A percentile compares a stretch with the other conserved stretches of the same genome.
Conservation (phyloP, 2,329 filamentous ascomycete genomes). For the Paradendryphiella salina region DNA sequence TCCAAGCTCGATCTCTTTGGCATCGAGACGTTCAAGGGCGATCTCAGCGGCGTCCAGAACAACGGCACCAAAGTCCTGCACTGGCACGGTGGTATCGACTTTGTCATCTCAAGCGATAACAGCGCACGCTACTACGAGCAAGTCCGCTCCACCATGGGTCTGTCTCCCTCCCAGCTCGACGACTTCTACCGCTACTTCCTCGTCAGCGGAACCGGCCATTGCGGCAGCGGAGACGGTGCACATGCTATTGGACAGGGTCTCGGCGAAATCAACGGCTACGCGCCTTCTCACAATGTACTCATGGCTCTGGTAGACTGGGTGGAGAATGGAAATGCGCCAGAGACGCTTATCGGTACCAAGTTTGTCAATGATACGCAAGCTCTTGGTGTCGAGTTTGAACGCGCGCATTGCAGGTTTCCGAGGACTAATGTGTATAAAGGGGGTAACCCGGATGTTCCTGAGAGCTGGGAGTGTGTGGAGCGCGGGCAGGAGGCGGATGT, state of each 20-base stretch:
- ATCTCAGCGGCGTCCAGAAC: slow-evolving; percentile 43
- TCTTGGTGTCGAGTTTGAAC: slow-evolving; percentile 38
- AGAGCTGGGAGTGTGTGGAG: slow-evolving; percentile 43
- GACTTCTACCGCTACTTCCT: slow-evolving; percentile 57
- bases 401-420: slow-evolving; percentile 47
- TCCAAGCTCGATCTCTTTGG: slow-evolving; percentile 44
- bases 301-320: slow-evolving; percentile 56
- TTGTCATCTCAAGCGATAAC: slow-evolving; percentile 52
- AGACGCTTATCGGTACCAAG: slow-evolving; percentile 41
- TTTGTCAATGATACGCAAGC: slow-evolving; percentile 36
- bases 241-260: slow-evolving; percentile 38
- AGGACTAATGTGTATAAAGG: slow-evolving; percentile 43
- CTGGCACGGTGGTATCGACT: slow-evolving; percentile 52
- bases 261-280: slow-evolving; percentile 27
- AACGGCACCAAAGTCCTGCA: slow-evolving; percentile 54
- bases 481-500: too few relatives aligned
- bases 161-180: slow-evolving; percentile 43
- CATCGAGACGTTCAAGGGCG: slow-evolving; percentile 50
- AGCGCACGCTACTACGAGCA: slow-evolving; percentile 56
- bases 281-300: slow-evolving; percentile 52
- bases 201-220: slow-evolving; percentile 58
- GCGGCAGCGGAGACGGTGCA: slow-evolving; percentile 54
- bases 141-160: slow-evolving; percentile 51
- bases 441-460: slow-evolving; percentile 34
- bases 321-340: slow-evolving; percentile 49